Conservation (phyloP, 441 rosid species). For the Mallotus japonicus region DNA sequence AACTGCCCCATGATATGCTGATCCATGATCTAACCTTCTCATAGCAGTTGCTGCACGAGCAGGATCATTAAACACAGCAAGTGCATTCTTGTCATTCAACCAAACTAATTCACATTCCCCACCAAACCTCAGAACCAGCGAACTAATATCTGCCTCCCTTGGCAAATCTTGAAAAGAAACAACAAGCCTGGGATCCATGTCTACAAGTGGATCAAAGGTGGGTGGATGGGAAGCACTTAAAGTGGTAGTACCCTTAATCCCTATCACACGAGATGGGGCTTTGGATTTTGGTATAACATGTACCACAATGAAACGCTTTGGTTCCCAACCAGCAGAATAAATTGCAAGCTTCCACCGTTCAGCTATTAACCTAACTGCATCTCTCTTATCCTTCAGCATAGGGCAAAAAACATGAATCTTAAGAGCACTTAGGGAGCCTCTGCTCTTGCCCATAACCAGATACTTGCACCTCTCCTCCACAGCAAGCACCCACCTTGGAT, state of each 20-base stretch:
- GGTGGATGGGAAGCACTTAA: slow-evolving; percentile 52
- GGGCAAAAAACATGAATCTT: slow-evolving; percentile 94
- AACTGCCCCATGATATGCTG: slow-evolving; percentile 74
- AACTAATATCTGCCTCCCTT: slow-evolving; percentile 86
- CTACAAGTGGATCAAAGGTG: slow-evolving; percentile 69
- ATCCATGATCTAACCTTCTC: slow-evolving; percentile 97
- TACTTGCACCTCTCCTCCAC: slow-evolving; percentile 96
- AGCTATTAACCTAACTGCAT: slow-evolving; percentile 77
- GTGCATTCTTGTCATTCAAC: slow-evolving; percentile 95
- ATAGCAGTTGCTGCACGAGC: slow-evolving; percentile 95
- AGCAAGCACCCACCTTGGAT: slow-evolving; percentile 87
- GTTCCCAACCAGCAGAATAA: slow-evolving; percentile 90
- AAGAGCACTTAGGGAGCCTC: slow-evolving; percentile 55
- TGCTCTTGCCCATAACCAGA: slow-evolving; percentile 82
- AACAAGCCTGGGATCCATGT: slow-evolving; percentile 97
- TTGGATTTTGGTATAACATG: slow-evolving; percentile 80
- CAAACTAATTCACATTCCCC: slow-evolving; percentile 97
- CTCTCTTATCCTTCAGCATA: slow-evolving; percentile 95
- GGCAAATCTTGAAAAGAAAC: slow-evolving; percentile 93
- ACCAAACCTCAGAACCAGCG: slow-evolving; percentile 83
- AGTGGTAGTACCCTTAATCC: slow-evolving; percentile 56
- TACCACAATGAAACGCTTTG: slow-evolving; percentile 82
- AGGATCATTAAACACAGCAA: slow-evolving; percentile 92
- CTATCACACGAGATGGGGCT: slow-evolving; percentile 73
- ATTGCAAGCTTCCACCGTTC: slow-evolving; percentile 96